Base-by-base conservation (phyloP, 108 stramenopile species). In the Cyclotella choctawhatcheeana region DNA sequence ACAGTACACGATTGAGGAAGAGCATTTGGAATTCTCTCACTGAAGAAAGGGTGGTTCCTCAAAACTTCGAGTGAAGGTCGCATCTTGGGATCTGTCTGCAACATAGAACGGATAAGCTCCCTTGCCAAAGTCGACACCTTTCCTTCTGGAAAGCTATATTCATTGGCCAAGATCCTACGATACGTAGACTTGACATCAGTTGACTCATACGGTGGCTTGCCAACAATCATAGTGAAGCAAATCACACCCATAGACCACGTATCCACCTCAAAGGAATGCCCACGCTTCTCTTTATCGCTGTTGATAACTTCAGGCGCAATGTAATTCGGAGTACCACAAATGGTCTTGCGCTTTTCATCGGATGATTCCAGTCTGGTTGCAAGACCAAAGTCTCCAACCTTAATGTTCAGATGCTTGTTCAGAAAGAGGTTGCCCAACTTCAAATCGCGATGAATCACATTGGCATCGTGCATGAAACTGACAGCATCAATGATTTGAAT, bases 261-360 rank as follows among this genome's bases (percentile, higher is more conserved):
- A 79, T 99, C 99, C 8, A 98, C 99, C 73, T 97, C 93, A 71
- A 96, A 97, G 29, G 93, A 94, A 72, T 98, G 97, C 34, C 96
- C 97, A 47, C 93, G 84, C 32, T 86, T 96, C 33, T 86, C 86
- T 63, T 86, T 87, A 64, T 89, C 89, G 2, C 92, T 87, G 44
- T 97, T 89, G 40, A 99, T 95, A 2, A 99, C 93, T 72, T 99
- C 99, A 0, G 99, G 99, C 1, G 99, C 99, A 68, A 99, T 98
- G 82, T 99, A 99, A 82, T 99, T 99, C 40, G 99, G 99, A 22
- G 99, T 99, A 8, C 99, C 99, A 71, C 99, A 99, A 40, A 99
- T 96, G 10, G 99, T 99, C 64, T 90, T 85, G 22, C 96, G 86
- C 59, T 96, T 90, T 69, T 98, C 98, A 27, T 91, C 90, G 20